Base-by-base conservation (phyloP, 108 stramenopile genomes). In the Tribonema minus region DNA sequence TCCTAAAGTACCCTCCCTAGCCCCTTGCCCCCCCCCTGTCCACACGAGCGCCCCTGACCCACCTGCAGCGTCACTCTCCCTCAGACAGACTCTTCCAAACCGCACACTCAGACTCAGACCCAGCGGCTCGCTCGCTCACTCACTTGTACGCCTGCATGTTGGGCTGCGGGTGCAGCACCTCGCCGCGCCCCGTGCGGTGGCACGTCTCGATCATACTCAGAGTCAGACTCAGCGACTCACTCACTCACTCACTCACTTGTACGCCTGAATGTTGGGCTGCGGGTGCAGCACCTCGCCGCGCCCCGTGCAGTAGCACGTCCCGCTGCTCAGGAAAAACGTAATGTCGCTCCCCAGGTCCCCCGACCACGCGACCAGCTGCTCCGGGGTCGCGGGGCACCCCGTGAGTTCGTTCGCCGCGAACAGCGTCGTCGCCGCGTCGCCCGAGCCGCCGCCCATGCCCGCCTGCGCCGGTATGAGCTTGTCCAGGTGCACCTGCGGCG, bases 271-370 rank as follows among this genome's bases (percentile, higher is more conserved):
- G 46, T 54, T 20, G 72, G 91, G 85, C 34, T 92, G 89, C 3
- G 92, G 88, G 2, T 92, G 86, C 84, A 96, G 91, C 15, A 96
- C 82, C 80, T 96, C 96, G 28, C 96, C 96, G 28, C 96, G 85
- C 5, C 96, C 94, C 3, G 96, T 96, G 80, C 96, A 96, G 69
- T 93, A 96, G 34, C 93, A 93, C 0, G 93, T 95, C n/a, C 96
- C 95, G 58, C 84, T 83, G 30, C 90, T 91, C 31, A 96, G 74
- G 78, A 96, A 96, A 80, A 96, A 96, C 23, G 96, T 94, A 38
- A 96, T 94, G 71, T 96, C 96, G 66, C 92, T 92, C 15, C 95
- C 95, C 35, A 96, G 78, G 32, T 84, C 94, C 23, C 87, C 94
- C 58, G 92, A 92, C 95, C 95, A 96, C 76, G 92, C 90, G 64